Conservation (phyloP, 73 alveolate species). For the Breviolum minutum region DNA sequence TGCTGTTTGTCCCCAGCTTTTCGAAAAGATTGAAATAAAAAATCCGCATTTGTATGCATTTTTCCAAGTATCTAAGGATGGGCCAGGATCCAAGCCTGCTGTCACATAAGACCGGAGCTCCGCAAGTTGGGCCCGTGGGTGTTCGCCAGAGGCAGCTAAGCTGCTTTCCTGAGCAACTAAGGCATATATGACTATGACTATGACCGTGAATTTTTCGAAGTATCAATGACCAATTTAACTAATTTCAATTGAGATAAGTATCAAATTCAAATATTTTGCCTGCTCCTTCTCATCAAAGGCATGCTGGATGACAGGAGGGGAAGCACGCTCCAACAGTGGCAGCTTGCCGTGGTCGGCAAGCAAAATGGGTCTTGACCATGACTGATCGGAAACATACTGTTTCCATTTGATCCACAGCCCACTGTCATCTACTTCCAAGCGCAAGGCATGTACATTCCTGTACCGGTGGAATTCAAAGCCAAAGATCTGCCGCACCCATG, state of each 20-base stretch:
- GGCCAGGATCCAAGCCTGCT: neutral
- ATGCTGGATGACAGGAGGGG: neutral
- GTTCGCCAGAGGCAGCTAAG: neutral
- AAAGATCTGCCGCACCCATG: neutral
- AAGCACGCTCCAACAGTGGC: neutral
- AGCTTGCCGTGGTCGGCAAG: neutral
- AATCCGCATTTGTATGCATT: no score
- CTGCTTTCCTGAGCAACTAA: neutral
- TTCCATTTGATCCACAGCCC: slow-evolving; percentile 10
- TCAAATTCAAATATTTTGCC: neutral
- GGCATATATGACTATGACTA: no score
- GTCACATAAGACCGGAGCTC: neutral
- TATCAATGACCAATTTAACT: neutral
- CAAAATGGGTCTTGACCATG: neutral
- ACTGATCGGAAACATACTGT: neutral
- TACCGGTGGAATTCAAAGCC: slow-evolving; percentile 5
- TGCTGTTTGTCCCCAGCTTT: neutral
- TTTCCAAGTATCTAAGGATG: slow-evolving; percentile 2
- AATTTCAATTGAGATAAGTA: no score
- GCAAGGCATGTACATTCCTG: neutral
- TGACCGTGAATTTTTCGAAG: no score
- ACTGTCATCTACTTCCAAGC: neutral
- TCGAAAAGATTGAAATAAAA: no score
- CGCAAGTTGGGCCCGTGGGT: neutral
- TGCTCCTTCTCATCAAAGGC: neutral